These are phyloP conservation scores for Exophiala aquamarina DNA, from an alignment of 2,329 filamentous ascomycete genomes.

Conservation along the genomic window DNA sequence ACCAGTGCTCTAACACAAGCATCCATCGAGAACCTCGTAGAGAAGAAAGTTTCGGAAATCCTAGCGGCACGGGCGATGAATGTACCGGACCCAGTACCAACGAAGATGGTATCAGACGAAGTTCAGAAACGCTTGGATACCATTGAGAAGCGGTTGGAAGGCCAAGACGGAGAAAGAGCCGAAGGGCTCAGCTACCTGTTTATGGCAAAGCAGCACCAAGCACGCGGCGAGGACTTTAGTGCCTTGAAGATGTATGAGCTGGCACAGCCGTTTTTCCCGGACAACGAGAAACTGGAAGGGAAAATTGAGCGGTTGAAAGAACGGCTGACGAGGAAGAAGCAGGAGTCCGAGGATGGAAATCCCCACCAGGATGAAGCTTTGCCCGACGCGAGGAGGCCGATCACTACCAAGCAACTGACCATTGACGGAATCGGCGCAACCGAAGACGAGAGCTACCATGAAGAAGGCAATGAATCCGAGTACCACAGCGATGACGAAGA, in stretches of 20 bases:
- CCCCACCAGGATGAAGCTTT: background rate
- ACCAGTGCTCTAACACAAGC: conserved; percentile 51
- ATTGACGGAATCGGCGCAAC: conserved; percentile 1
- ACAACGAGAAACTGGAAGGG: conserved; percentile 69
- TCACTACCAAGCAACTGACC: background rate
- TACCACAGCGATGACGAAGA: conserved; percentile 38
- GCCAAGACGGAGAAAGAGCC: conserved; percentile 70
- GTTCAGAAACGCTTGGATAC: conserved; percentile 79
- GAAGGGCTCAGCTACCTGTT: conserved; percentile 83
- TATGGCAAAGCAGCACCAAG: conserved; percentile 90
- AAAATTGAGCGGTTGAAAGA: conserved; percentile 58
- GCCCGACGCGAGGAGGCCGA: too few species aligned
- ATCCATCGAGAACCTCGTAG: conserved; percentile 86
- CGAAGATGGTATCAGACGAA: conserved; percentile 67
- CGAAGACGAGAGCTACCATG: conserved; percentile 27
- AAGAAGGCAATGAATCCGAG: conserved; percentile 34
- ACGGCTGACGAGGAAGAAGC: conserved; percentile 40
- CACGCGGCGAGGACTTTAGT: conserved; percentile 72
- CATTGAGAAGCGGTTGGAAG: conserved; percentile 81
- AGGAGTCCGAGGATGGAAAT: conserved; percentile 37
- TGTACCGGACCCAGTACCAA: conserved; percentile 34
- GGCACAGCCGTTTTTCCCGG: conserved; percentile 81
- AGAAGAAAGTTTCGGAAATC: conserved; percentile 87
- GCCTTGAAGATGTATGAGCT: conserved; percentile 84
- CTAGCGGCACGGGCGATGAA: conserved; percentile 60